phyloP scores from a whole-genome alignment of 1,284 basidiomycete species.

The Meira nashicola region DNA sequence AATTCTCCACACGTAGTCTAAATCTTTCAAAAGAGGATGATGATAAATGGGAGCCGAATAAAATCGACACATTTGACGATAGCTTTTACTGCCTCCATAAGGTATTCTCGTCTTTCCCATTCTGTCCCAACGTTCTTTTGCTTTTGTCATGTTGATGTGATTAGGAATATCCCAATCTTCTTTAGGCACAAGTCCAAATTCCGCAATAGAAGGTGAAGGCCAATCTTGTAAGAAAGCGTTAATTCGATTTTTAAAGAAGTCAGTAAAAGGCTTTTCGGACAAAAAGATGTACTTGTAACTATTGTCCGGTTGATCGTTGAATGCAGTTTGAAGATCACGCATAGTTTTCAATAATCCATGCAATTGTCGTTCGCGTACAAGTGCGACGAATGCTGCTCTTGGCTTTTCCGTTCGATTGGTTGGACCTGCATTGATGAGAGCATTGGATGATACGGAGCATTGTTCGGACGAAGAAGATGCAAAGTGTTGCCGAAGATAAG shows the following conservation, averaged over 20 bases:
- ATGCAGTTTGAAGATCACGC: constrained; percentile 3
- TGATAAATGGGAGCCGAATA: constrained; percentile 10
- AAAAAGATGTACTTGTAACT: constrained; percentile 6
- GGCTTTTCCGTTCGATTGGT: constrained; percentile 2
- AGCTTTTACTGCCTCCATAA: constrained; percentile 12
- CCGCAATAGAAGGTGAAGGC: neutral
- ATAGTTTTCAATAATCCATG: neutral
- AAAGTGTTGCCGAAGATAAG: too few relatives aligned
- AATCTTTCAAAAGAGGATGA: constrained; percentile 17
- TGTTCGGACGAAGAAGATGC: neutral
- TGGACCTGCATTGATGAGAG: neutral
- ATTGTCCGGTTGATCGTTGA: constrained; percentile 1
- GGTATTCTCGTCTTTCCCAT: constrained; percentile 5
- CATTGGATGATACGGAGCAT: neutral
- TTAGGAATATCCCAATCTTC: constrained; percentile 13
- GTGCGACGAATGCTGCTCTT: constrained; percentile 7
- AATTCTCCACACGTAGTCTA: constrained; percentile 23
- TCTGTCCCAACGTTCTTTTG: neutral
- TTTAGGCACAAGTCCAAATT: constrained; percentile 4
- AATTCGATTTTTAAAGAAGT: neutral
- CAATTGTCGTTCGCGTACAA: constrained; percentile 3
- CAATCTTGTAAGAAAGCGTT: neutral
- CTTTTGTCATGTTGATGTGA: constrained; percentile 4
- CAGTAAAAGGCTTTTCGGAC: constrained; percentile 7
- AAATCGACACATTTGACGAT: constrained; percentile 16